These are phyloP conservation scores for Calonectria naviculata DNA, from an alignment of 2,329 filamentous ascomycete genomes.

Conservation along the genomic window DNA sequence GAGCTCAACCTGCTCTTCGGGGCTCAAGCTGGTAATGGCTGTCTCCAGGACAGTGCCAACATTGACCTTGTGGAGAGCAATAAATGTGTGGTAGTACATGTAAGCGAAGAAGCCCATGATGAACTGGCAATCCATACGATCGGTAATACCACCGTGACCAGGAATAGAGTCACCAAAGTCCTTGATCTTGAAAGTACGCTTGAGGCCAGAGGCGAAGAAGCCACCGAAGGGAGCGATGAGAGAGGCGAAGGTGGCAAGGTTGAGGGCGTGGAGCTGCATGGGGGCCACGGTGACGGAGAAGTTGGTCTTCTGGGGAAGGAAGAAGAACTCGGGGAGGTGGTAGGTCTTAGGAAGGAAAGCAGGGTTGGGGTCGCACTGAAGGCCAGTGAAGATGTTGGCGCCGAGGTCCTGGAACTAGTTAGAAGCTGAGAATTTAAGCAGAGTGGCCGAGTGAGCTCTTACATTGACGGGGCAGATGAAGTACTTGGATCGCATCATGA, in stretches of 20 bases:
- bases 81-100: conserved; percentile 99
- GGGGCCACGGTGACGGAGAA: conserved; percentile 81
- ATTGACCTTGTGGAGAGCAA: conserved; percentile 86
- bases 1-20: conserved; percentile 90
- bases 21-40: conserved; percentile 87
- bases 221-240: conserved; percentile 97
- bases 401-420: conserved; percentile 75
- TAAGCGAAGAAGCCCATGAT: conserved; percentile 99
- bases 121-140: conserved; percentile 99
- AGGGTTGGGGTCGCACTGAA: conserved; percentile 91
- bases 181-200: conserved; percentile 99
- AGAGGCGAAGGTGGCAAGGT: conserved; percentile 93
- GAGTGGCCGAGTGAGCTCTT: conserved; percentile 41
- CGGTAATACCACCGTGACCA: conserved; percentile 96
- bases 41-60: conserved; percentile 91
- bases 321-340: conserved; percentile 77
- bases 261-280: conserved; percentile 92
- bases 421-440: background rate
- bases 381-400: conserved; percentile 90
- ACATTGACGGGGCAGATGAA: conserved; percentile 97
- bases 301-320: conserved; percentile 68
- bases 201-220: conserved; percentile 97
- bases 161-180: conserved; percentile 99
- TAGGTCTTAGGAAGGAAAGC: conserved; percentile 87
- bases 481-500: conserved; percentile 92